These are phyloP conservation scores for Cichorium intybus DNA, from an alignment of 140 eudicot genomes.

Conservation along the genomic window DNA sequence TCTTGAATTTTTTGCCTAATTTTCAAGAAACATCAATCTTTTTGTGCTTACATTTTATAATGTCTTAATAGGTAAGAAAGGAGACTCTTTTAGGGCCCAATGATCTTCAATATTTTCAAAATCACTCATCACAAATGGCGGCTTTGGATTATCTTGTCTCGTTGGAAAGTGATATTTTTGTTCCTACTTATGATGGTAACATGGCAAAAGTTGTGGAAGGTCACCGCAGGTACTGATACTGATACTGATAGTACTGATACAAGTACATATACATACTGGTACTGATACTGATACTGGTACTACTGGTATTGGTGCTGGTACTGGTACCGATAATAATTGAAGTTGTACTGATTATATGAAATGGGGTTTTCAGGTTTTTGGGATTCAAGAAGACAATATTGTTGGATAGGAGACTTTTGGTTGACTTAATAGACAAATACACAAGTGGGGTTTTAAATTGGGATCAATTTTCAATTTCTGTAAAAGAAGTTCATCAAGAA, in stretches of 20 bases:
- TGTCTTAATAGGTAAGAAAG: slow-evolving; percentile 71
- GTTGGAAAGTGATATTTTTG: slow-evolving; percentile 88
- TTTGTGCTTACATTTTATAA: neutral
- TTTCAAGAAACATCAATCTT: neutral
- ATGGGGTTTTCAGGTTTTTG: slow-evolving; percentile 48
- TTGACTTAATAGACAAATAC: slow-evolving; percentile 80
- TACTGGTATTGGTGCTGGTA: no score
- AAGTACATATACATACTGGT: no score
- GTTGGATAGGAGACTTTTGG: slow-evolving; percentile 70
- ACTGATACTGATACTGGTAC: no score
- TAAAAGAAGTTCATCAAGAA: slow-evolving; percentile 63
- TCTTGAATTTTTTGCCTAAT: neutral
- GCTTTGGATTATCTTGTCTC: slow-evolving; percentile 93
- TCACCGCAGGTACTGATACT: slow-evolving; percentile 74
- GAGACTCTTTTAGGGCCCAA: slow-evolving; percentile 79
- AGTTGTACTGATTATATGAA: neutral
- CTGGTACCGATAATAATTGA: neutral
- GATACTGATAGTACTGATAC: no score
- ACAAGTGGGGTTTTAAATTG: slow-evolving; percentile 55
- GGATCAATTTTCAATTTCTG: slow-evolving; percentile 80
- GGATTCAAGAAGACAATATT: slow-evolving; percentile 85
- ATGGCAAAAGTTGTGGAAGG: slow-evolving; percentile 99
- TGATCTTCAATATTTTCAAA: slow-evolving; percentile 78
- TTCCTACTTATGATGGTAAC: slow-evolving; percentile 94
- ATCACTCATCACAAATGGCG: slow-evolving; percentile 98